A percentile compares a stretch with the other conserved stretches of the same genome.
These are phyloP conservation scores for Homolaphlyctis polyrhiza DNA, from an alignment of 371 early-diverging fungal genomes.

Conservation along the genomic window DNA sequence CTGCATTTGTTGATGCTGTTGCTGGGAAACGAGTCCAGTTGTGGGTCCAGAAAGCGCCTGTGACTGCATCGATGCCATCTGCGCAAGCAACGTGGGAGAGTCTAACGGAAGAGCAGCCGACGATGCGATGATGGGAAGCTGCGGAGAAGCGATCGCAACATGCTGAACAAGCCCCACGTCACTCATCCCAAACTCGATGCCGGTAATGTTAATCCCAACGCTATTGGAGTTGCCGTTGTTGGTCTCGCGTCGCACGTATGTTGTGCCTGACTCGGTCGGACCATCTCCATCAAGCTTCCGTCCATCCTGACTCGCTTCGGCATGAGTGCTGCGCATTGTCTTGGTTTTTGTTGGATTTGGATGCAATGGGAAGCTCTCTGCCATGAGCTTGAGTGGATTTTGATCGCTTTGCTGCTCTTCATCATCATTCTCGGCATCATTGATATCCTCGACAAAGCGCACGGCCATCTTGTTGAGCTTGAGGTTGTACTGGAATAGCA, in stretches of 20 bases:
- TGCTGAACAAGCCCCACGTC: too few relatives aligned
- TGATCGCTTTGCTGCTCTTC: conserved; percentile 10
- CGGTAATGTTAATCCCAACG: too few relatives aligned
- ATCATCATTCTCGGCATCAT: conserved; percentile 11
- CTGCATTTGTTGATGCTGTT: neutral
- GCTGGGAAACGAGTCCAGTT: too few relatives aligned
- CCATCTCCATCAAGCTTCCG: neutral
- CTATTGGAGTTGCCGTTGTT: neutral
- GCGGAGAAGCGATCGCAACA: too few relatives aligned
- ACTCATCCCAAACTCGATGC: too few relatives aligned
- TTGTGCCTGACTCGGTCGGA: neutral
- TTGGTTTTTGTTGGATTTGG: neutral
- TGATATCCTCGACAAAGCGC: conserved; percentile 12
- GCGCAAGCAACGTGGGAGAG: too few relatives aligned
- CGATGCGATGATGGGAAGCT: too few relatives aligned
- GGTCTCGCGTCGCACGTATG: neutral
- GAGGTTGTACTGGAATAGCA: conserved; percentile 32
- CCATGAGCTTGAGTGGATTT: conserved; percentile 13
- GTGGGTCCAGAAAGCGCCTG: too few relatives aligned
- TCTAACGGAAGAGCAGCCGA: too few relatives aligned
- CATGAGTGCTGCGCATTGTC: neutral
- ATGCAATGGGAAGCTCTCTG: conserved; percentile 8
- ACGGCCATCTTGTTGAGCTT: conserved; percentile 20
- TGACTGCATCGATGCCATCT: too few relatives aligned
- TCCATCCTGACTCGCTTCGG: neutral